phyloP scores from a whole-genome alignment of 2,329 filamentous ascomycete genomes.

The Thielaviopsis populi region DNA sequence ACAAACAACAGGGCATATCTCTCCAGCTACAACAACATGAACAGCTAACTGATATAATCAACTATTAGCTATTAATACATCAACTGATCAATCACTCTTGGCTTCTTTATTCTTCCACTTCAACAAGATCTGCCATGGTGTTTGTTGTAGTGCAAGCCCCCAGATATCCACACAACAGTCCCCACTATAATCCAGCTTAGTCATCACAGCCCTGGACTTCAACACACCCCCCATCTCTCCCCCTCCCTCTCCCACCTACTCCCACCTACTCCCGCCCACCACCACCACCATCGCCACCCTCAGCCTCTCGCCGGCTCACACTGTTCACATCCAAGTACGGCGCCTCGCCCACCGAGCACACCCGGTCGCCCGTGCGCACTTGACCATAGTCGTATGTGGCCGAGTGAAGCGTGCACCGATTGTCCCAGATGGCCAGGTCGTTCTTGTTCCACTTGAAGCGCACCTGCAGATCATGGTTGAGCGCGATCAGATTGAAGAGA shows the following conservation, averaged over 20 bases:
- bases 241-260: background rate
- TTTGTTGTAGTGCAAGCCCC: too few species aligned
- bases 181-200: too few species aligned
- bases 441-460: conserved; percentile 39
- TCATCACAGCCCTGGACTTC: too few species aligned
- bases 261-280: background rate
- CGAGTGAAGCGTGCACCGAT: conserved; percentile 38
- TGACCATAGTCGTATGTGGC: conserved; percentile 44
- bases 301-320: conserved; percentile 22
- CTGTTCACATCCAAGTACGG: conserved; percentile 39
- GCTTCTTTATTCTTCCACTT: too few species aligned
- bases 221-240: background rate
- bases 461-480: conserved; percentile 44
- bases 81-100: too few species aligned
- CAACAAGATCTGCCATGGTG: too few species aligned
- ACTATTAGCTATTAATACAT: too few species aligned
- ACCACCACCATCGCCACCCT: background rate
- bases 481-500: conserved; percentile 32
- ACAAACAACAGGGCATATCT: too few species aligned
- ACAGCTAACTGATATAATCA: too few species aligned
- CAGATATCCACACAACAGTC: too few species aligned
- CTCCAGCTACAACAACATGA: too few species aligned
- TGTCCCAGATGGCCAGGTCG: conserved; percentile 25
- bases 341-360: conserved; percentile 38
- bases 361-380: conserved; percentile 35